Conservation (phyloP, 1,284 basidiomycete species). For the Bondarzewia mesenterica region DNA sequence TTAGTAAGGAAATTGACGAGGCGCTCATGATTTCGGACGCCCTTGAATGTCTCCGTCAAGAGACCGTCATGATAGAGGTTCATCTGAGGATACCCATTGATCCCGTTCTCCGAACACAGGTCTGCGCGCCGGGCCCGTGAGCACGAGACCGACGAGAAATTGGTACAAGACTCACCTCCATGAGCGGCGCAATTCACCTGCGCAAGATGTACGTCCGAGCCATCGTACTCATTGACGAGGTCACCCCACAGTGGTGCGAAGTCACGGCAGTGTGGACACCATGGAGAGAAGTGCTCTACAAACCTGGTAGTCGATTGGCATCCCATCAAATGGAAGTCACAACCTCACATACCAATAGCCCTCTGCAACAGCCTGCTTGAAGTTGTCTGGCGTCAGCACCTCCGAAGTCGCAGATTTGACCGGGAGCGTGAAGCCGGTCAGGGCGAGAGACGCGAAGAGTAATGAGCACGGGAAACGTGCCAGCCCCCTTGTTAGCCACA, state of each 20-base stretch:
- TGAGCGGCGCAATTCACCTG: conserved; percentile 82
- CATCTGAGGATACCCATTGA: conserved; percentile 76
- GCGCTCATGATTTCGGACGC: conserved; percentile 40
- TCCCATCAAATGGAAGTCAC: not conserved
- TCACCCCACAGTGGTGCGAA: conserved; percentile 84
- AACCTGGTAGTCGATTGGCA: conserved; percentile 31
- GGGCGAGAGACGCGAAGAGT: conserved; percentile 26
- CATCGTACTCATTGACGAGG: conserved; percentile 52
- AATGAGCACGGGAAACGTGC: conserved; percentile 22
- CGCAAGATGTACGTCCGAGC: conserved; percentile 64
- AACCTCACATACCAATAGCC: conserved; percentile 57
- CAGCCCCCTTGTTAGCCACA: conserved; percentile 13
- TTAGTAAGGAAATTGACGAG: conserved; percentile 42
- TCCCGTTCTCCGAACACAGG: conserved; percentile 62
- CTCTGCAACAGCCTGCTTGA: conserved; percentile 42
- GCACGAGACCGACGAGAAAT: not conserved
- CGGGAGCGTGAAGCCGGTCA: conserved; percentile 29
- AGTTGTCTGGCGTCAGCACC: conserved; percentile 58
- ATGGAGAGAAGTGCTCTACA: conserved; percentile 73
- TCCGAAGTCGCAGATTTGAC: conserved; percentile 24
- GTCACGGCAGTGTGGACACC: conserved; percentile 68
- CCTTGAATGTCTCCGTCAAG: conserved; percentile 49
- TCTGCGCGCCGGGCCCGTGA: conserved; percentile 36
- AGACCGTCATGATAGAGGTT: conserved; percentile 69
- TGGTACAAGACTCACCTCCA: conserved; percentile 56